Base-by-base conservation (phyloP, 441 rosid species). In the Aleurites moluccanus region DNA sequence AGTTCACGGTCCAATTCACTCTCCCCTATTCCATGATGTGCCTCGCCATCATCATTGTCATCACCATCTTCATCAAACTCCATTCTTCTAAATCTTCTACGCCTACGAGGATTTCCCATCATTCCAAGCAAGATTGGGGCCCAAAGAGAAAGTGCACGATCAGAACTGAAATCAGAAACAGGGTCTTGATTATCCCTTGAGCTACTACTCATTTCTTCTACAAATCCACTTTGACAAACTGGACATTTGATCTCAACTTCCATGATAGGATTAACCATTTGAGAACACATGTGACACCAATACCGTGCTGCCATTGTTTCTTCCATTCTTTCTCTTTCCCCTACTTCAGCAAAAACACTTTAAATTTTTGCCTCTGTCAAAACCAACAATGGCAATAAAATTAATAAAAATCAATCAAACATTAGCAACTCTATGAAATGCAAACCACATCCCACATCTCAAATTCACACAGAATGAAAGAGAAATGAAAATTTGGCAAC, bases 101-200 rank as follows among this genome's bases (percentile, higher is more conserved):
- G 83, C 30, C 88, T 84, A 35, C 78, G 86, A 20, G 87, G 80
- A 75, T 84, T 92, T 7, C 90, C 90, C 90, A 92, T 87, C 97
- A 94, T 89, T 10, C 95, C 92, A 25, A 94, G 90, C 79, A 94
- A 86, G 77, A 94, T 75, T 0, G 98, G 93, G 10, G 90, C 93
- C 97, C 95, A 94, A 35, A 94, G 85, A 69, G 97, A 86, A 79
- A 91, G 84, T 7, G 96, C 89, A 42, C 91, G 90, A 23, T 94
- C 97, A 4, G 97, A 87, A 57, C 90, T 88, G 28, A 88, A 75
- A 62, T 86, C 91, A 4, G 89, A 61, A 74, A 89, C 98, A 13
- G 82, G 52, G 33, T 84, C 91, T 67, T 81, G 88, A 81, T 57
- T 73, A 60, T 85, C 84, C 77, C 82, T 73, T 30, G 81, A 63